Evolutionary conservation across 306 rosid genomes (phyloP), one percentile per base, ranked within the genome.

Genomic region (Corylus avellana): DNA sequence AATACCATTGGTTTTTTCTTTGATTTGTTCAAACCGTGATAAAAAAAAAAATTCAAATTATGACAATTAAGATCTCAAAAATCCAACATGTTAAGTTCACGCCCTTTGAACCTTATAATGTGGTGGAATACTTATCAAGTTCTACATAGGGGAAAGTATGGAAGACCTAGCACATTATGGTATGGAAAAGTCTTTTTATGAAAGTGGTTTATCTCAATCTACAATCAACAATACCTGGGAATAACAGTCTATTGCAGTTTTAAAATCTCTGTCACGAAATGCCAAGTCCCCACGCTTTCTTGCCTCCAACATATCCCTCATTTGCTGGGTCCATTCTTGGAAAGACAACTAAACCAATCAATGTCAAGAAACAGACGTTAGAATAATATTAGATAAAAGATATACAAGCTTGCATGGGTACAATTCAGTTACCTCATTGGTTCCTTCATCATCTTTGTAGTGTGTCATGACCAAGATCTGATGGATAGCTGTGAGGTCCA

Each of bases 311-410:
- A 90, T 87, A 74, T 93, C 97, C 81, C 90, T 88, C 86, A 89
- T 88, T 78, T 88, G 94, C 75, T 90, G 97, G 46, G 92, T 91
- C 94, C 97, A 93, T 80, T 90, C 98, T 90, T 91, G 97, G 88
- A 91, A 93, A 80, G 92, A 93, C 81, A 91, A 78, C 91, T 90
- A 49, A 57, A 66, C 29, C 75, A 80, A n/a, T 62, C 53, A 32
- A 39, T 46, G 48, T 59, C 58, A 76, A 74, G 25, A n/a, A 62
- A 42, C 10, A 27, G 55, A 32, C 13, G 75, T 77, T 74, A 83
- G 72, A 14, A 73, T 54, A 20, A 53, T 25, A 57, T 37, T 27
- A 37, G 74, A 56, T 11, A 57, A 74, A 56, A 66, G 73, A 80
- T 55, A 27, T 58, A 29, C 72, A 20, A 77, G 70, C 61, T 53